Evolutionary conservation across 805 yeast genomes (phyloP).

Genomic region (Yamadazyma paraphyllophila): DNA sequence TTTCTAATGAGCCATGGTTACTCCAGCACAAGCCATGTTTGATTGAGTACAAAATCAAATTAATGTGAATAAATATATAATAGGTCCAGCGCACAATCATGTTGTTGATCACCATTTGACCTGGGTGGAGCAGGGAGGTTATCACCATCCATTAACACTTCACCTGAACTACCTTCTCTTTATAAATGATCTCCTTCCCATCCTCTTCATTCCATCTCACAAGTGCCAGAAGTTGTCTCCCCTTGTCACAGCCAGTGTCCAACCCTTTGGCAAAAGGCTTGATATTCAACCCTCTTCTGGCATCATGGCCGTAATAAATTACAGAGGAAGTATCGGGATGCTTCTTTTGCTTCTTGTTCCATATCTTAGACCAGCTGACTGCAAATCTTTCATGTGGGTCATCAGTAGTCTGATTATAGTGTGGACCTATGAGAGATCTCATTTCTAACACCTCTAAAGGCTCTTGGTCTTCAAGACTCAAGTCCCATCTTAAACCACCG

Average conservation of each 20-base stretch:
- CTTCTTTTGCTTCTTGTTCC: constrained; percentile 46
- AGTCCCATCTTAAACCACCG: constrained; percentile 76
- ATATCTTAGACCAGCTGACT: constrained; percentile 57
- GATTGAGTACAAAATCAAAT: too few relatives aligned
- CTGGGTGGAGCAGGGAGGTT: too few relatives aligned
- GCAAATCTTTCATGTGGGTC: constrained; percentile 34
- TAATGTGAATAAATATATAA: too few relatives aligned
- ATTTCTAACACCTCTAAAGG: constrained; percentile 66
- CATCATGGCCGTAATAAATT: constrained; percentile 88
- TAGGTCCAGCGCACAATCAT: too few relatives aligned
- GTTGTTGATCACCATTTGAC: too few relatives aligned
- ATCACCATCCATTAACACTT: constrained; percentile 12
- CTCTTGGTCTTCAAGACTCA: constrained; percentile 53
- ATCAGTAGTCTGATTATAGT: constrained; percentile 57
- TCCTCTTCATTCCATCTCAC: constrained; percentile 38
- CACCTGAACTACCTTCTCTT: constrained; percentile 23
- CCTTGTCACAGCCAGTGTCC: constrained; percentile 80
- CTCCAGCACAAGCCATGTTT: too few relatives aligned
- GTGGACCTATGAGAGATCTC: constrained; percentile 65
- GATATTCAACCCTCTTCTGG: constrained; percentile 67
- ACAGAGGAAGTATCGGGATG: constrained; percentile 26
- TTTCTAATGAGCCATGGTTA: too few relatives aligned
- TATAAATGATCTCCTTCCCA: constrained; percentile 17
- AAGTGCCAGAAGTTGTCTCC: constrained; percentile 65
- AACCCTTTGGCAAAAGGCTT: constrained; percentile 71